A percentile compares a stretch with the other conserved stretches of the same genome.
phyloP scores from a whole-genome alignment of 116 monocot species.

The Phalaenopsis hybrid region DNA sequence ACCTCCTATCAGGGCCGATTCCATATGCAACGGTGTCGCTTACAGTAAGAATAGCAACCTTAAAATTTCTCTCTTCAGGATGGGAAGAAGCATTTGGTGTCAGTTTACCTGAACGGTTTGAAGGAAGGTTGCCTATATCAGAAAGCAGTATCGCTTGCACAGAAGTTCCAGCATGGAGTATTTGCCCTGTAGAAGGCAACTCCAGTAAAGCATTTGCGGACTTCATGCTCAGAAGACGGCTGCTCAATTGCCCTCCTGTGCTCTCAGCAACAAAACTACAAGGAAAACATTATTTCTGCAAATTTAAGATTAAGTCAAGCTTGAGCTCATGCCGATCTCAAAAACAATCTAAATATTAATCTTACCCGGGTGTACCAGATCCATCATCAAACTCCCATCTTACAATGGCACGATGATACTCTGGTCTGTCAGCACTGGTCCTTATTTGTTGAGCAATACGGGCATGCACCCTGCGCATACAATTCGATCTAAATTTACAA shows the following conservation, averaged over 20 bases:
- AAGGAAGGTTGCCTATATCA: conserved; percentile 46
- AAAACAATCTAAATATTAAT: conserved; percentile 10
- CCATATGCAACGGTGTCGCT: conserved; percentile 91
- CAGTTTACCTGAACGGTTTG: background rate
- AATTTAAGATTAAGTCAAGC: background rate
- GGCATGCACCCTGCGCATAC: conserved; percentile 57
- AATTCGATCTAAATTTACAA: background rate
- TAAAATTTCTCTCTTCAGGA: conserved; percentile 19
- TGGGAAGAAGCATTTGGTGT: conserved; percentile 2
- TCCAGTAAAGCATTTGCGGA: conserved; percentile 87
- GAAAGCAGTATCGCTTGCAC: conserved; percentile 78
- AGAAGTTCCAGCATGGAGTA: conserved; percentile 54
- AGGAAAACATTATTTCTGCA: conserved; percentile 4
- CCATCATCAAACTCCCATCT: conserved; percentile 70
- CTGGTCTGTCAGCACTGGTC: conserved; percentile 47
- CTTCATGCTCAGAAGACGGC: conserved; percentile 90
- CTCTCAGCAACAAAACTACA: conserved; percentile 85
- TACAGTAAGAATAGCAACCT: conserved; percentile 94
- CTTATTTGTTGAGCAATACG: conserved; percentile 55
- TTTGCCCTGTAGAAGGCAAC: conserved; percentile 49
- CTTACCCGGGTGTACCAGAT: conserved; percentile 64
- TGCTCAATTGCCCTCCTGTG: conserved; percentile 82
- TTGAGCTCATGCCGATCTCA: background rate
- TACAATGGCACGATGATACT: conserved; percentile 79
- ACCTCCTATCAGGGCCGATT: conserved; percentile 93